Conservation (phyloP, 2,329 filamentous ascomycete species). For the Cercospora sesami region DNA sequence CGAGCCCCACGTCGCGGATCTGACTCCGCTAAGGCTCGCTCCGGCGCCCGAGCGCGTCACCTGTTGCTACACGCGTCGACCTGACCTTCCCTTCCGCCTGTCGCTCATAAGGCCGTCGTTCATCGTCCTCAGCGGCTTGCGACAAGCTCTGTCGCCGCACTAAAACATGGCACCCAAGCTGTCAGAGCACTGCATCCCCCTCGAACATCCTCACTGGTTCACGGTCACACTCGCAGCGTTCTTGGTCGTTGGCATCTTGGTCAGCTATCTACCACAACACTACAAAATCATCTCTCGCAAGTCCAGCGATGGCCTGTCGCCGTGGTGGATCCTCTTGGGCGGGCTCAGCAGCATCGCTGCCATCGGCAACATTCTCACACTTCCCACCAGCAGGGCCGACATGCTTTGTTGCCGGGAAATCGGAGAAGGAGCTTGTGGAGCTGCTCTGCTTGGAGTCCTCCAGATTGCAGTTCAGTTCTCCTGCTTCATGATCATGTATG, state of each 20-base stretch:
- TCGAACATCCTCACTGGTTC: constrained; percentile 33
- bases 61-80: background rate
- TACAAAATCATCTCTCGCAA: constrained; percentile 81
- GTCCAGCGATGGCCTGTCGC: constrained; percentile 91
- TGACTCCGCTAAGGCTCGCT: background rate
- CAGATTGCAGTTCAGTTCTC: constrained; percentile 91
- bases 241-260: constrained; percentile 81
- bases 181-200: constrained; percentile 31
- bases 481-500: constrained; percentile 86
- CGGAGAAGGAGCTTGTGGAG: constrained; percentile 76
- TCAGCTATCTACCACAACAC: constrained; percentile 95
- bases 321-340: constrained; percentile 92
- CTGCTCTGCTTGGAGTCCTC: constrained; percentile 81
- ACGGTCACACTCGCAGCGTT: constrained; percentile 46
- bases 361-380: constrained; percentile 87
- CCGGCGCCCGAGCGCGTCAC: constrained; percentile 3
- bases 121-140: background rate
- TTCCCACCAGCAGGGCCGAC: constrained; percentile 79
- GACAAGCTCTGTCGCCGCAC: background rate
- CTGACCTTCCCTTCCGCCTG: background rate
- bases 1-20: background rate
- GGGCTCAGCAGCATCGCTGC: constrained; percentile 81
- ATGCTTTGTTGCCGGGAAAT: constrained; percentile 84
- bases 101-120: background rate
- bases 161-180: constrained; percentile 15